phyloP scores from a whole-genome alignment of 305 asterid species.

The Solanum hybrid region DNA sequence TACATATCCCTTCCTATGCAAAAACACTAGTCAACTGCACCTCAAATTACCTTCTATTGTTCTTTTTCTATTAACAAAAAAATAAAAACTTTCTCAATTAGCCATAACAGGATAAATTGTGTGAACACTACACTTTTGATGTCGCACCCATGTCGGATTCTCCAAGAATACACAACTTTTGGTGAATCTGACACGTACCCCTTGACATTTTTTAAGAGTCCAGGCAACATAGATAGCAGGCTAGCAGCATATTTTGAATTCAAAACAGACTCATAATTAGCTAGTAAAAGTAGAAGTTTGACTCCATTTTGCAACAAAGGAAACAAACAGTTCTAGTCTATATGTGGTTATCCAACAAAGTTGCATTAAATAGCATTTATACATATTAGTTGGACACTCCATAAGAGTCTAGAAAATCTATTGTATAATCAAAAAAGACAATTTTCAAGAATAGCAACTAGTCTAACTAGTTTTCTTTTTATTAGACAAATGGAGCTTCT shows the following conservation, averaged over 20 bases:
- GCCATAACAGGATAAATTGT: background rate
- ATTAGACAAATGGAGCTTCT: background rate
- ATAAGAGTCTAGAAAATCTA: background rate
- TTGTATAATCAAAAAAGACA: background rate
- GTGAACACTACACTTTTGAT: background rate
- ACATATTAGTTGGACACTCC: background rate
- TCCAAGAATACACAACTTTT: background rate
- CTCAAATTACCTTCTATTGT: background rate
- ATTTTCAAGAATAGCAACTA: background rate
- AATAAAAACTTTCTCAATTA: background rate
- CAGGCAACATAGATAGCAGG: background rate
- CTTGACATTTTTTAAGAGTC: background rate
- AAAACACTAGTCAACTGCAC: background rate
- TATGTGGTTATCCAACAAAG: background rate
- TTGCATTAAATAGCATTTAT: background rate
- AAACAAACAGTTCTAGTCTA: background rate
- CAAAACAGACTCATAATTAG: background rate
- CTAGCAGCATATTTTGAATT: background rate
- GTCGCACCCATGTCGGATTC: background rate
- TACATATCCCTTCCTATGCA: background rate
- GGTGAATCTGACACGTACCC: fast-evolving
- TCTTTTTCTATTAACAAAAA: background rate
- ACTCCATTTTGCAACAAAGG: background rate
- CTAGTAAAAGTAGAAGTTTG: background rate
- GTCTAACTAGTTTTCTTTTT: background rate